Base-by-base conservation (phyloP, 1,139 yeast genomes). In the Pichia sp. region DNA sequence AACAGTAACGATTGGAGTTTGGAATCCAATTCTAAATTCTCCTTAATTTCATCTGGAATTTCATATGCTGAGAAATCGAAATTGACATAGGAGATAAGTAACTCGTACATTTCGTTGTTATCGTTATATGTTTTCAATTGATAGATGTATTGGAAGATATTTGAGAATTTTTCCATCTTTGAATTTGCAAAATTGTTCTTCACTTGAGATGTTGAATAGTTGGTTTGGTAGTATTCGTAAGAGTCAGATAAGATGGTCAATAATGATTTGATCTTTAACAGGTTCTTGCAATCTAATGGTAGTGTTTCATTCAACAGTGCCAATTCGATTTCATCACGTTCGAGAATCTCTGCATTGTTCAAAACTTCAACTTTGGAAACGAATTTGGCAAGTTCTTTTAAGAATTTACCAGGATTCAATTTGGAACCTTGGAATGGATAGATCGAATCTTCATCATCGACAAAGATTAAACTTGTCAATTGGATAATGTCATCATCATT, bases 401-500 rank as follows among this genome's bases (percentile, higher is more conserved):
- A 56, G 22, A 59, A 40, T 44, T 45, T 59, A 15, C 34, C 38
- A 12, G 49, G 47, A 18, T 53, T 55, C 14, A 44, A 36, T 36
- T 55, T 58, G 1, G 60, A 58, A 9, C 57, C 55, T 12, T 40
- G 34, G n/a, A 51, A 54, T 37, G 60, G 61, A 38, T 39, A 56
- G n/a, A 58, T 39, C 5, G 48, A 19, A 50, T 63, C 58, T 57
- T 62, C 58, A 56, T 71, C 68, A 42, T 66, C 69, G 47, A 75
- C 73, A 55, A 77, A 79, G 10, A 79, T 64, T 40, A 80, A 59
- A 28, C 75, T 67, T 18, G 73, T 58, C 6, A 80, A 59, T 39
- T 62, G 55, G 20, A 71, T 56, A 21, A 70, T 67, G 48, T 83
- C 89, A 3, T 70, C 69, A 22, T 79, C 80, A 45, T 79, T 85